These are phyloP conservation scores for Exophiala bonariae DNA, from an alignment of 2,329 filamentous ascomycete species.

Conservation along the genomic window DNA sequence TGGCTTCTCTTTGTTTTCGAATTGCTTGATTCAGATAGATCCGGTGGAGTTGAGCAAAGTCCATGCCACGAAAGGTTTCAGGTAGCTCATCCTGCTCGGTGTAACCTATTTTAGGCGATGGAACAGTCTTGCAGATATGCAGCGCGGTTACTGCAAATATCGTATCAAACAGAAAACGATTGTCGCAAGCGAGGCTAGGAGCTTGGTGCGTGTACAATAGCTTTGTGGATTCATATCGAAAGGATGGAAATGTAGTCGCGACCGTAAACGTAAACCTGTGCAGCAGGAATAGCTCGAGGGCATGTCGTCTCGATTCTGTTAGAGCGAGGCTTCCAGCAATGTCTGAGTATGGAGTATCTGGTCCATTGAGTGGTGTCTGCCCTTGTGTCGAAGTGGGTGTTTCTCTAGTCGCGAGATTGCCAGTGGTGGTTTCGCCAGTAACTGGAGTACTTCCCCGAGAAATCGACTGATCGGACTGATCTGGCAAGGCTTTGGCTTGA, in stretches of 20 bases:
- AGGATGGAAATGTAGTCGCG: slow-evolving; percentile 7
- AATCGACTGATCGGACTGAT: too few relatives aligned
- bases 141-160: slow-evolving; percentile 15
- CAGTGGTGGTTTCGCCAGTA: too few relatives aligned
- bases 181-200: slow-evolving; percentile 7
- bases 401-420: too few relatives aligned
- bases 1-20: slow-evolving; percentile 30
- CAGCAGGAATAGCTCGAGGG: slow-evolving; percentile 13
- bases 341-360: slow-evolving; percentile 9
- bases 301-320: slow-evolving; percentile 5
- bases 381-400: background rate
- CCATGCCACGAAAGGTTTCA: slow-evolving; percentile 1
- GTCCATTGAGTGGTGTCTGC: slow-evolving; percentile 1
- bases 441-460: too few relatives aligned
- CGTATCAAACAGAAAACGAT: slow-evolving; percentile 11
- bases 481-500: too few relatives aligned
- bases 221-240: slow-evolving; percentile 1
- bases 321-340: background rate
- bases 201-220: slow-evolving; percentile 5
- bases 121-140: slow-evolving; percentile 9
- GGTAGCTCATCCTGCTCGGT: slow-evolving; percentile 2
- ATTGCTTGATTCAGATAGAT: slow-evolving; percentile 28
- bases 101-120: background rate
- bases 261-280: slow-evolving; percentile 15
- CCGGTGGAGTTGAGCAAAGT: slow-evolving; percentile 13